Evolutionary conservation across 495 filamentous ascomycete species (phyloP).

Genomic region (Neurospora intermedia): DNA sequence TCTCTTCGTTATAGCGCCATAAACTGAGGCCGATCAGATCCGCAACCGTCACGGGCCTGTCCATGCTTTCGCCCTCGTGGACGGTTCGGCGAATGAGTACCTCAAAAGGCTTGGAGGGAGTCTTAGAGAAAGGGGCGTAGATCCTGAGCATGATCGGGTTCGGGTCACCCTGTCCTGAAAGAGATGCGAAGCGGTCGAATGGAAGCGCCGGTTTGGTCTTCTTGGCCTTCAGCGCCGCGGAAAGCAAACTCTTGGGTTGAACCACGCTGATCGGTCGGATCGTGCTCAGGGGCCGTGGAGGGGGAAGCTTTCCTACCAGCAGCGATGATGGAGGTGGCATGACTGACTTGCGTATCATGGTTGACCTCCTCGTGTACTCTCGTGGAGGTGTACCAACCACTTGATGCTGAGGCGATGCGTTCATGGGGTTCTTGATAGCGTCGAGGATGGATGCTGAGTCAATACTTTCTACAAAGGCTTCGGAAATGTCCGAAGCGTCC

Average conservation of each 20-base stretch:
- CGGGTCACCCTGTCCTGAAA: slow-evolving; percentile 74
- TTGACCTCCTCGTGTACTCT: slow-evolving; percentile 39
- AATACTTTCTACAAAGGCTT: slow-evolving; percentile 42
- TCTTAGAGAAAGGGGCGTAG: slow-evolving; percentile 72
- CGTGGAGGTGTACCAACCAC: slow-evolving; percentile 45
- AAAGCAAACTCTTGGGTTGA: slow-evolving; percentile 66
- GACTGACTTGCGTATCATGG: slow-evolving; percentile 29
- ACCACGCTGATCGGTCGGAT: slow-evolving; percentile 71
- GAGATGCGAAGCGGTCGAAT: slow-evolving; percentile 73
- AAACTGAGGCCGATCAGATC: slow-evolving; percentile 85
- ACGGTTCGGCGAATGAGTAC: slow-evolving; percentile 68
- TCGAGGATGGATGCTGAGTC: slow-evolving; percentile 45
- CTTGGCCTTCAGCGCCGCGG: slow-evolving; percentile 60
- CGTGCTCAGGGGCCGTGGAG: slow-evolving; percentile 83
- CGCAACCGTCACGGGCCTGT: slow-evolving; percentile 64
- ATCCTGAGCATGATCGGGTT: slow-evolving; percentile 79
- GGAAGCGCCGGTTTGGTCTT: slow-evolving; percentile 70
- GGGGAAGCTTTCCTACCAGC: slow-evolving; percentile 66
- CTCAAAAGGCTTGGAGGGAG: slow-evolving; percentile 60
- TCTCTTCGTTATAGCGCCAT: slow-evolving; percentile 79
- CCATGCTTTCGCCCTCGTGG: slow-evolving; percentile 50
- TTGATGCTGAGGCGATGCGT: slow-evolving; percentile 35
- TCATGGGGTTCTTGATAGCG: slow-evolving; percentile 36
- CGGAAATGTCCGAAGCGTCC: slow-evolving; percentile 39
- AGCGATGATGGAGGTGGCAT: slow-evolving; percentile 42